These are phyloP conservation scores for Colletotrichum sp. DNA, from an alignment of 2,329 filamentous ascomycete genomes.

Conservation along the genomic window DNA sequence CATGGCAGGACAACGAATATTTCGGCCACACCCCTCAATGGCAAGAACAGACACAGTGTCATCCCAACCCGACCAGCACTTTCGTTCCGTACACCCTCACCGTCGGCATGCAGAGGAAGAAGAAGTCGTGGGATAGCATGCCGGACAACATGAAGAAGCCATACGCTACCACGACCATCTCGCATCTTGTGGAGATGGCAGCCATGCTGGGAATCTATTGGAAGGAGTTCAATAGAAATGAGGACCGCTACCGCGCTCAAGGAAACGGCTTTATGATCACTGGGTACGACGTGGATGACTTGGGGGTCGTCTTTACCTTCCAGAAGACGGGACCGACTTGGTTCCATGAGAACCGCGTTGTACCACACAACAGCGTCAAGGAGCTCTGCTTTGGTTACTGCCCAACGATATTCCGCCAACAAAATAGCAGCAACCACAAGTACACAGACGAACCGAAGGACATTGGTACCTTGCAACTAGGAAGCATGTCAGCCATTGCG, in stretches of 20 bases:
- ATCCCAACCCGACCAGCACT: not conserved
- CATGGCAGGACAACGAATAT: slow-evolving; percentile 10
- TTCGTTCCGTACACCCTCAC: not conserved
- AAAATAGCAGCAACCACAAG: slow-evolving; percentile 1
- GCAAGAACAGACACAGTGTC: not conserved
- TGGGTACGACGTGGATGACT: slow-evolving; percentile 33
- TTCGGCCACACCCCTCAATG: not conserved
- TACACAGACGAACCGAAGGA: slow-evolving; percentile 26
- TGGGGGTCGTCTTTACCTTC: slow-evolving; percentile 45
- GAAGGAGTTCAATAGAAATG: slow-evolving; percentile 42
- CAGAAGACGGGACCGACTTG: slow-evolving; percentile 37
- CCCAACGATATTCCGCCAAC: slow-evolving; percentile 38
- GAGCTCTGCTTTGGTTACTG: slow-evolving; percentile 44
- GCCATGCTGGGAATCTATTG: slow-evolving; percentile 44
- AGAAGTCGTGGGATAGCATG: slow-evolving; percentile 19
- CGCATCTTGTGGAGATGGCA: slow-evolving; percentile 38
- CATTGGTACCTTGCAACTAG: slow-evolving; percentile 22
- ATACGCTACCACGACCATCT: slow-evolving; percentile 40
- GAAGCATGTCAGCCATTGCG: slow-evolving; percentile 32
- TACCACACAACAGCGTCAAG: slow-evolving; percentile 41
- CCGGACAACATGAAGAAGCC: slow-evolving; percentile 28
- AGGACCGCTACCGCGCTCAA: slow-evolving; percentile 39
- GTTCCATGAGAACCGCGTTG: slow-evolving; percentile 39
- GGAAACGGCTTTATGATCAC: slow-evolving; percentile 40
- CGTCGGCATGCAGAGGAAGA: slow-evolving; percentile 17